Conservation (phyloP, 2,329 filamentous ascomycete genomes). For the Endocalyx cinctus region DNA sequence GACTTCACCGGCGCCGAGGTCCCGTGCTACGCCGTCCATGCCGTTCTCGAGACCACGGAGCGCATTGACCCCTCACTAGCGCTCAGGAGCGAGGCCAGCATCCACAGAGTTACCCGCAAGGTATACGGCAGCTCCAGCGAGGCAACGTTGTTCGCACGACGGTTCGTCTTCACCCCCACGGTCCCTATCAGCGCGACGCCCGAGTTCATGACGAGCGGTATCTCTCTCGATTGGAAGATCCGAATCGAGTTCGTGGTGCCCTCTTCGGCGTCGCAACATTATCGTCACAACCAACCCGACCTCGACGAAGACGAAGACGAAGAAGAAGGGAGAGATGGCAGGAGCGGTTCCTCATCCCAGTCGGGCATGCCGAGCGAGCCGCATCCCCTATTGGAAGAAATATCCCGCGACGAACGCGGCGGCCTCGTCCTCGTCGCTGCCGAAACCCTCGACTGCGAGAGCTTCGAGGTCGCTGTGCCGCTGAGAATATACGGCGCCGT, state of each 20-base stretch:
- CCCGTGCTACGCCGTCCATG: constrained; percentile 79
- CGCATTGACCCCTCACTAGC: constrained; percentile 76
- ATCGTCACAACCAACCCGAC: constrained; percentile 19
- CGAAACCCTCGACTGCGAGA: constrained; percentile 77
- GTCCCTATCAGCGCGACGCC: constrained; percentile 83
- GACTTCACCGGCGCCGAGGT: constrained; percentile 77
- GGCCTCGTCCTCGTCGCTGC: constrained; percentile 68
- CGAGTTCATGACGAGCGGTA: constrained; percentile 84
- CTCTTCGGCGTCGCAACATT: constrained; percentile 25
- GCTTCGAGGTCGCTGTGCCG: constrained; percentile 84
- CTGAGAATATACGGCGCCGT: constrained; percentile 72
- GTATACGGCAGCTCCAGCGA: constrained; percentile 75
- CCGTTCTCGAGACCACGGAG: constrained; percentile 82
- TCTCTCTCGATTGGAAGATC: constrained; percentile 84
- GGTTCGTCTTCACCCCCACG: constrained; percentile 75
- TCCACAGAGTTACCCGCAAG: constrained; percentile 80
- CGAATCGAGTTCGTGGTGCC: constrained; percentile 90
- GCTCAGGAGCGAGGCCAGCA: constrained; percentile 77
- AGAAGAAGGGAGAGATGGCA: constrained; percentile 1
- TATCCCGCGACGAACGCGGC: constrained; percentile 74
- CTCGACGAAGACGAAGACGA: constrained; percentile 21
- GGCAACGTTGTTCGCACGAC: constrained; percentile 74
- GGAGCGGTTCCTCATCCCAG: not conserved
- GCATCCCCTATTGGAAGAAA: constrained; percentile 67
- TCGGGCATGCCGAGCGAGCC: constrained; percentile 21